Evolutionary conservation across 164 flowering plant genomes (phyloP), one percentile per base, ranked within the genome.

Genomic region (Sextonia rubra): DNA sequence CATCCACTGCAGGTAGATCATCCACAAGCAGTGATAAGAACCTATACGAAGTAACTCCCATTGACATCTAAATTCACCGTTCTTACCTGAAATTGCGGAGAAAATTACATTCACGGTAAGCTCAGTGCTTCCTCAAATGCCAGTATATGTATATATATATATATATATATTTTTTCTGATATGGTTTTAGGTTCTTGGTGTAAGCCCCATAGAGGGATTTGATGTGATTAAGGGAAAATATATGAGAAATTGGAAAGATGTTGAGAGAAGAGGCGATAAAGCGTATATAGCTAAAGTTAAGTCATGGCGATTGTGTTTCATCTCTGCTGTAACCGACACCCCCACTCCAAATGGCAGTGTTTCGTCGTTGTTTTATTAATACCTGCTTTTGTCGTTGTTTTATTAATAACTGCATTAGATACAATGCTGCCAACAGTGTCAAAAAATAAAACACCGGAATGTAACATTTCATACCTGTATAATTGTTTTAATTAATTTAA

Each of bases 1-100:
- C 96, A 27, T 90, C 93, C 68, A 89, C 95, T 60, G 87, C 97
- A 3, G 98, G 97, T 77, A 87, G 87, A 80, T 86, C 96, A 30
- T 79, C 77, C 58, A 72, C 90, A 29, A 83, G 82, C 73, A 76
- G 84, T 71, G 87, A 90, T 27, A 68, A 79, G 11, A 94, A 91
- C 70, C 98, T 97, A 1, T 92, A 92, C 77, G 93, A 90, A 90
- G 98, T 94, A 75, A 52, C 60, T 60, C 67, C n/a, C 58, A 24
- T 12, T 30, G 9, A 24, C 68, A 23, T 63, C 25, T 17, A n/a
- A 4, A 5, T n/a, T 30, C 12, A 71, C 4, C 24, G 18, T 48
- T 64, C 2, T 26, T 69, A 20, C 62, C 2, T 52, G 23, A 18
- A 12, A 27, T 27, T 18, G 61, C 55, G 60, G n/a, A 14, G 15